Conservation (phyloP, 108 stramenopile genomes). For the Aureococcus anophagefferens region DNA sequence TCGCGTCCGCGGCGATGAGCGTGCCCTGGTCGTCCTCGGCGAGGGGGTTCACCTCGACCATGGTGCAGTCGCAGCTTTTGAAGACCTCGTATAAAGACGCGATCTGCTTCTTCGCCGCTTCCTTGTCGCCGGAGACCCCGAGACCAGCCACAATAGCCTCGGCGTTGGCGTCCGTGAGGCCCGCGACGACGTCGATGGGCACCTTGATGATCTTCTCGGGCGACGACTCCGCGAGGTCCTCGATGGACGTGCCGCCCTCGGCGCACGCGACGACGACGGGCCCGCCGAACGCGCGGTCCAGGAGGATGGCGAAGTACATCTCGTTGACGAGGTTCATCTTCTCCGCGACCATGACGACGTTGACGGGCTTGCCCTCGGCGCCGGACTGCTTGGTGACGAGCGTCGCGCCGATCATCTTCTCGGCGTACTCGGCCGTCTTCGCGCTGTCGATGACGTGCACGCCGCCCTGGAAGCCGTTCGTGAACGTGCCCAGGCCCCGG, state of each 20-base stretch:
- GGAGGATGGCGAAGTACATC: slow-evolving; percentile 71
- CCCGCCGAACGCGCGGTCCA: slow-evolving; percentile 69
- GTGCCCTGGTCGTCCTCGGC: slow-evolving; percentile 59
- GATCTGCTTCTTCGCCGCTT: slow-evolving; percentile 43
- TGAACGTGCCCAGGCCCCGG: slow-evolving; percentile 66
- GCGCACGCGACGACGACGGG: slow-evolving; percentile 65
- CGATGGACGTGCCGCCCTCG: slow-evolving; percentile 65
- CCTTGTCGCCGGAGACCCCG: slow-evolving; percentile 33
- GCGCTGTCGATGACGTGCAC: slow-evolving; percentile 59
- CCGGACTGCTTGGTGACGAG: slow-evolving; percentile 64
- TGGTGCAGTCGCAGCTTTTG: slow-evolving; percentile 62
- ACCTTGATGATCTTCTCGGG: slow-evolving; percentile 59
- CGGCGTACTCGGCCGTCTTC: slow-evolving; percentile 42
- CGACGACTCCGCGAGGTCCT: slow-evolving; percentile 58
- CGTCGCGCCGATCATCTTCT: slow-evolving; percentile 41
- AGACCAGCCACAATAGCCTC: slow-evolving; percentile 33
- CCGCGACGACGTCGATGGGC: slow-evolving; percentile 64
- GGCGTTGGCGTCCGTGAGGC: slow-evolving; percentile 55
- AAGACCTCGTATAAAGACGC: slow-evolving; percentile 70
- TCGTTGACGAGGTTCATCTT: slow-evolving; percentile 61
- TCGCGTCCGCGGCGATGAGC: slow-evolving; percentile 73
- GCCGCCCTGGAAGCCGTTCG: slow-evolving; percentile 72
- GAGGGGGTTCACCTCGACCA: slow-evolving; percentile 84
- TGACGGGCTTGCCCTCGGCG: slow-evolving; percentile 61
- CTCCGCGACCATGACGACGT: slow-evolving; percentile 62